Base-by-base conservation (phyloP, 2,329 filamentous ascomycete species). In the Cryphonectria japonica region DNA sequence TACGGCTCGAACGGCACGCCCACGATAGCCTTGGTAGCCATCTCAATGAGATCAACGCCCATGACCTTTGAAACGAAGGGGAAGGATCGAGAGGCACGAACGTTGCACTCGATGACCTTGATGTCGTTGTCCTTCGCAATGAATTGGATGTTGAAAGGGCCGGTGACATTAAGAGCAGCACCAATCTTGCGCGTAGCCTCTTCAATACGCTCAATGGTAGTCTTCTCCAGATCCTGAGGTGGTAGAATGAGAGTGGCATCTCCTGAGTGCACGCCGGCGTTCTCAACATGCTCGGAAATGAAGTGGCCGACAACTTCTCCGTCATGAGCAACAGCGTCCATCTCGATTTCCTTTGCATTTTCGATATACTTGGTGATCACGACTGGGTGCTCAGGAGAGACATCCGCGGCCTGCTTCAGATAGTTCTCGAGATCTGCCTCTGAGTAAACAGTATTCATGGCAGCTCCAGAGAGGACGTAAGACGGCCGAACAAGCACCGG, bases 361-460 rank as follows among this genome's bases (percentile, higher is more conserved):
- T 99, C 96, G 75, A 99, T 98, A 83, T 98, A 99, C 85, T 99
- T 99, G 73, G 95, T 98, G 78, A 99, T 98, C 73, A 99, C 96
- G 14, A 99, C 96, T 0, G 96, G 96, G 80, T 98, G 93, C 73
- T 98, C 95, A 73, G 93, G 91, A 7, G 96, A 98, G 63, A 99
- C 96, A 75, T 97, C 95, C 8, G 89, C 93, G 68, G 96, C 96
- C 83, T 98, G 95, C 75, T 93, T 89, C 61, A 99, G 86, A 82
- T 97, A 98, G 78, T 87, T 91, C 77, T 93, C 93, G 71, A 99
- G 85, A 79, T 98, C 96, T 79, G 95, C 92, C 84, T 97, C 91
- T 0, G 95, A 98, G 85, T 98, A 98, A 50, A 98, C 96, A 0
- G 96, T 98, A 86, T 98, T 99, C 96, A 99, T 99, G 26, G 96